Evolutionary conservation across 2,329 filamentous ascomycete species (phyloP).

Genomic region (Fusarium acutatum): DNA sequence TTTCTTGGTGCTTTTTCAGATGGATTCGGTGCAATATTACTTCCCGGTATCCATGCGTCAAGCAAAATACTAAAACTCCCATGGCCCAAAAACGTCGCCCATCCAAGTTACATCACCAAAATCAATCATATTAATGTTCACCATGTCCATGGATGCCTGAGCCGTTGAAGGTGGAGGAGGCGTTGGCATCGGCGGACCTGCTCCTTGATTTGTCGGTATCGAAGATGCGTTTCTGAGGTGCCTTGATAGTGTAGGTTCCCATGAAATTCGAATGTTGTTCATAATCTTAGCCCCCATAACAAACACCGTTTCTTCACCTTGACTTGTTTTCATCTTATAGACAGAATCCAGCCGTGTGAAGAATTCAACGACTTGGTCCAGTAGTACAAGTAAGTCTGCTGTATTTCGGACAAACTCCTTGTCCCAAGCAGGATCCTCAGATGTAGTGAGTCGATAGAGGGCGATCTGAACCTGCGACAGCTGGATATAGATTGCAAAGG

Average conservation of each 20-base stretch:
- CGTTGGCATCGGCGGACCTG: slow-evolving; percentile 16
- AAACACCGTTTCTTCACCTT: slow-evolving; percentile 45
- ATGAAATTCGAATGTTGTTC: slow-evolving; percentile 45
- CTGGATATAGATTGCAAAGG: slow-evolving; percentile 47
- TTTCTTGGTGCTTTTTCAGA: neutral
- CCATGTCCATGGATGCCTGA: slow-evolving; percentile 29
- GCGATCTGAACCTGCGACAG: slow-evolving; percentile 49
- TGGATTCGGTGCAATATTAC: neutral
- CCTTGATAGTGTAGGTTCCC: slow-evolving; percentile 48
- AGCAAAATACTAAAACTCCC: slow-evolving; percentile 45
- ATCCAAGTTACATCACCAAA: slow-evolving; percentile 50
- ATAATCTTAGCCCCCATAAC: slow-evolving; percentile 48
- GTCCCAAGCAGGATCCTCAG: slow-evolving; percentile 54
- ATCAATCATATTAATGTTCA: slow-evolving; percentile 41
- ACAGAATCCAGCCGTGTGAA: slow-evolving; percentile 40
- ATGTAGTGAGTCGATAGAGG: slow-evolving; percentile 51
- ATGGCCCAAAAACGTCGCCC: slow-evolving; percentile 50
- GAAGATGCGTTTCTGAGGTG: slow-evolving; percentile 41
- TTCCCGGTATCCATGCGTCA: neutral
- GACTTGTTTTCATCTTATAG: slow-evolving; percentile 43
- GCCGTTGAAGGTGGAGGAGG: slow-evolving; percentile 1
- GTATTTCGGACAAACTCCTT: slow-evolving; percentile 47
- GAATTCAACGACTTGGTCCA: slow-evolving; percentile 48
- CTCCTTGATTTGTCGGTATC: slow-evolving; percentile 42
- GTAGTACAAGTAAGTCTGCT: slow-evolving; percentile 47